Percentiles rank a stretch among this genome's conserved stretches.
Conservation (phyloP, 352 stramenopile species). For the Hyaloperonospora arabidopsidis region DNA sequence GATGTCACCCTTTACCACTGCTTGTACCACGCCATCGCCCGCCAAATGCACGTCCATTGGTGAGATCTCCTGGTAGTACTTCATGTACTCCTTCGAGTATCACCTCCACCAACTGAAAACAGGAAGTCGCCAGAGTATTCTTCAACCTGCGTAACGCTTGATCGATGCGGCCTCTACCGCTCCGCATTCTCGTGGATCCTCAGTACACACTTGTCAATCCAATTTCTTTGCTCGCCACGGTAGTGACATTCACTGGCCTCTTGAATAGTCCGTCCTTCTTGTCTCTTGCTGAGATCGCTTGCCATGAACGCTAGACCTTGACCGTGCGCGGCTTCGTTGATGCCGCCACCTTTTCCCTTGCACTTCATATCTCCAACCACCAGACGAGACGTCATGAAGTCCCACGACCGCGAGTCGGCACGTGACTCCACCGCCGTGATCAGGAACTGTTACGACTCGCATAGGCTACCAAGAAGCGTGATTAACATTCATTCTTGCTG, state of each 20-base stretch:
- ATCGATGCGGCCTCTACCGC: background rate
- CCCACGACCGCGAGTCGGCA: background rate
- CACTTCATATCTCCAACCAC: background rate
- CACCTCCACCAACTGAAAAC: background rate
- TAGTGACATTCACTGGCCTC: background rate
- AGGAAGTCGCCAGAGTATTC: background rate
- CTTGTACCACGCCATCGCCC: background rate
- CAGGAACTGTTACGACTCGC: background rate
- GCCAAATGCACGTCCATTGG: background rate
- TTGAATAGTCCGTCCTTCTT: background rate
- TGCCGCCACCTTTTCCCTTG: background rate
- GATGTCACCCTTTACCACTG: background rate
- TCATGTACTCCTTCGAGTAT: background rate
- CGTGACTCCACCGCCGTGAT: background rate
- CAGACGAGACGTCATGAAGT: background rate
- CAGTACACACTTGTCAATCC: constrained; percentile 2
- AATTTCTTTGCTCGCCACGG: constrained; percentile 1
- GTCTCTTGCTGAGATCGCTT: background rate
- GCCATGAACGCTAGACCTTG: background rate
- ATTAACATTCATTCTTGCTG: background rate
- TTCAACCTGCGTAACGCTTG: background rate
- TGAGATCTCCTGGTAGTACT: background rate
- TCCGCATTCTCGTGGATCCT: background rate
- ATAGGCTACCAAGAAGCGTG: background rate
- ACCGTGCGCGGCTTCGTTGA: background rate